phyloP scores from a whole-genome alignment of 352 stramenopile genomes.

The Ophiocytium majus region DNA sequence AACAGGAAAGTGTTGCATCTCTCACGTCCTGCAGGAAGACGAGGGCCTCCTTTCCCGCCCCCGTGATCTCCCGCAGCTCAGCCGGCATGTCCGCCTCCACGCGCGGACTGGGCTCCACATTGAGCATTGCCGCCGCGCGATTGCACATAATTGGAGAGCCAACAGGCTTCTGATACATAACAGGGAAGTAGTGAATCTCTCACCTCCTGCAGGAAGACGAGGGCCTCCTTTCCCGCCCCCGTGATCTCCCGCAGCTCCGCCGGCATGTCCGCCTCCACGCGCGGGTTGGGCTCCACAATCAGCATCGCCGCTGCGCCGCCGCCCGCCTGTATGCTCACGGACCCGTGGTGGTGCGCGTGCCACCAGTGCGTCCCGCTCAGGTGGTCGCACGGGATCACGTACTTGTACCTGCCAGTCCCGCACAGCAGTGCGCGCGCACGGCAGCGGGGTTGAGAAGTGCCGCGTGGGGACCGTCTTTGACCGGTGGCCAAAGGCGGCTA shows the following conservation, averaged over 20 bases:
- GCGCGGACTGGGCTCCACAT: slow-evolving; percentile 30
- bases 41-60: too few relatives aligned
- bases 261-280: slow-evolving; percentile 33
- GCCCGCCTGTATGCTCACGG: slow-evolving; percentile 33
- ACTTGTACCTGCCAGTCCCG: slow-evolving; percentile 14
- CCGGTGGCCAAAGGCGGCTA: too few relatives aligned
- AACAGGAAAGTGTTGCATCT: too few relatives aligned
- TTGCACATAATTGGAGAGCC: too few relatives aligned
- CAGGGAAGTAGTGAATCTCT: too few relatives aligned
- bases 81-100: slow-evolving; percentile 39
- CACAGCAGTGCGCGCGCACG: too few relatives aligned
- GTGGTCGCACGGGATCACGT: slow-evolving; percentile 48
- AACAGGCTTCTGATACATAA: too few relatives aligned
- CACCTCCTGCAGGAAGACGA: background rate
- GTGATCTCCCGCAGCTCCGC: background rate
- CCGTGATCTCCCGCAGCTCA: background rate
- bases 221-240: background rate
- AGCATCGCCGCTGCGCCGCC: slow-evolving; percentile 42
- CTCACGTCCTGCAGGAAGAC: too few relatives aligned
- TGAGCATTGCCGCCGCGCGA: slow-evolving; percentile 38
- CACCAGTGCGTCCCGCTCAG: slow-evolving; percentile 49
- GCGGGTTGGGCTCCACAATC: slow-evolving; percentile 32
- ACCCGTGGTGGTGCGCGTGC: slow-evolving; percentile 50
- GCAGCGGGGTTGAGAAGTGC: too few relatives aligned
- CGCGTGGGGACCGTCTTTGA: too few relatives aligned